Evolutionary conservation across 1,284 basidiomycete genomes (phyloP), one percentile per base, ranked within the genome.

Genomic region (Anthracocystis walkeri): DNA sequence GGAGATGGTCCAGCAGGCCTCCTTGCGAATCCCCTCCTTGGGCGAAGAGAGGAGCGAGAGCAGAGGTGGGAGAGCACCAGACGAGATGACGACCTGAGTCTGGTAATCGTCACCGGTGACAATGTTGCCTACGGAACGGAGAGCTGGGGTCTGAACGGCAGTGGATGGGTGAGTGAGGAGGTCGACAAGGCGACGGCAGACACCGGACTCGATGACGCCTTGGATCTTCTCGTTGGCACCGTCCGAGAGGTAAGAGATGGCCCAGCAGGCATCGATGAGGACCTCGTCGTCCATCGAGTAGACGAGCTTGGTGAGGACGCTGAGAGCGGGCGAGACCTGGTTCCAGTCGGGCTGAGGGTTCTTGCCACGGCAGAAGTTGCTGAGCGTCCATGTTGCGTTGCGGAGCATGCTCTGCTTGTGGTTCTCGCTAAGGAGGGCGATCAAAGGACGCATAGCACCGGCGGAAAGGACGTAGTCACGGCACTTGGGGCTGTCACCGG

Each of bases 141-240:
- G 90, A 53, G 96, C 96, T 31, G 96, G 96, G 2, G 96, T 99
- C 87, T 99, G 96, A n/a, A 99, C 96, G 4, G 95, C 94, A 23
- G 96, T 98, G 42, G 95, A 98, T 64, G 89, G 91, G 87, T 99
- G 96, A 84, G 97, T 94, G 79, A 99, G 91, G 51, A 99, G 89
- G 85, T 99, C 97, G 38, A 99, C 97, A 73, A 99, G 90, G 82
- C 97, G 91, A 86, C 97, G 91, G 88, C 95, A 97, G 65, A 99
- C 95, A 58, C 97, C 97, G 20, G 93, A 94, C 87, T 99, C 97
- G 82, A 99, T 99, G 73, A 99, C 97, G 42, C 96, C 96, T 87
- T 99, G 97, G 74, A 99, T 99, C 89, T 99, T 99, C 87, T 99
- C 97, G 86, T 97, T 98, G 54, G 95, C 94, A 46, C 97, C 97